These are phyloP conservation scores for Paxillus rubicundulus DNA, from an alignment of 768 basidiomycete species.

Conservation along the genomic window DNA sequence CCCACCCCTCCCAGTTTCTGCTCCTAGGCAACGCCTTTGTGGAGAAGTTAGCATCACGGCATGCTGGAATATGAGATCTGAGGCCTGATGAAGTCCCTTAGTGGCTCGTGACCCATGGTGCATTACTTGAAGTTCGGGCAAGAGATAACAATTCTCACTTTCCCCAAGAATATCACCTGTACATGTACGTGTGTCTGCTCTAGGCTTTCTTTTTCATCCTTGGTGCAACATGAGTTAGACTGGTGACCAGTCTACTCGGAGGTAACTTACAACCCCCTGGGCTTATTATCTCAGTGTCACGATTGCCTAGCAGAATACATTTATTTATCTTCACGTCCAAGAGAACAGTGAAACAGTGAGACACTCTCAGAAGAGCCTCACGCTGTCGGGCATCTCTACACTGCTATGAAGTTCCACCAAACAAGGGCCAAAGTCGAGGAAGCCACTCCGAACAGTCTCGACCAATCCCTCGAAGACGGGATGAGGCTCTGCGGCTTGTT, in stretches of 20 bases:
- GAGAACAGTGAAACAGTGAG: background rate
- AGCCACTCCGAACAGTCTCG: background rate
- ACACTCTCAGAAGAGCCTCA: background rate
- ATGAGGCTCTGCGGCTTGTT: slow-evolving; percentile 60
- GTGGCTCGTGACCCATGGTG: no score
- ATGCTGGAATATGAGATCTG: no score
- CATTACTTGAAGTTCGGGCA: background rate
- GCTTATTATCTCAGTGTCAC: background rate
- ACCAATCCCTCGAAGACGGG: slow-evolving; percentile 30
- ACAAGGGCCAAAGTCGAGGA: background rate
- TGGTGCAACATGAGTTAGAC: background rate
- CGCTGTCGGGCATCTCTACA: background rate
- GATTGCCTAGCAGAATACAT: background rate
- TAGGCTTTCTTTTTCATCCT: background rate
- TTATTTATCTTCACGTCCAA: background rate
- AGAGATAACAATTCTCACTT: background rate
- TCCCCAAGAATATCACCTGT: background rate
- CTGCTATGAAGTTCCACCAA: background rate
- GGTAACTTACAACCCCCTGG: background rate
- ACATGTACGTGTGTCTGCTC: no score
- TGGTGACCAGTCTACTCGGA: no score
- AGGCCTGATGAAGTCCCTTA: no score
- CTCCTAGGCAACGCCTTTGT: no score
- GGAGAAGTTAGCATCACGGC: no score
- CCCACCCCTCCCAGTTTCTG: no score